Percentiles rank a stretch among this genome's conserved stretches.
Conservation (phyloP, 306 rosid genomes). For the Biancaea sappan region DNA sequence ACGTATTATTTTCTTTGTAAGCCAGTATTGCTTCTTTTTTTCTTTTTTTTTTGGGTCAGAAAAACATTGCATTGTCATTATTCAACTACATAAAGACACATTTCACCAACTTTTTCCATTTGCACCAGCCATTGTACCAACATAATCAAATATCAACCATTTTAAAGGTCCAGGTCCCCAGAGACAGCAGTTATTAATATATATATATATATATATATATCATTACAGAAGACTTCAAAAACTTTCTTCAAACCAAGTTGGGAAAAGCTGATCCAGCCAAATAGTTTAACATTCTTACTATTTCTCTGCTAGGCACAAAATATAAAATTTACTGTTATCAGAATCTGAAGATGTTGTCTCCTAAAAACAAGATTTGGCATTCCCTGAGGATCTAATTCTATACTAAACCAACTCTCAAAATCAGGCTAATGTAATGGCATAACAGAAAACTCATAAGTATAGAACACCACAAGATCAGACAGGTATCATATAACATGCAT, state of each 20-base stretch:
- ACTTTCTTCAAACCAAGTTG: not conserved
- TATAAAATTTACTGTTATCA: not conserved
- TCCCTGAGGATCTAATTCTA: conserved; percentile 16
- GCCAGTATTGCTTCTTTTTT: not conserved
- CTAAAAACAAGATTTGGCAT: not conserved
- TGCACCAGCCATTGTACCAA: not conserved
- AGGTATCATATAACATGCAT: conserved; percentile 26
- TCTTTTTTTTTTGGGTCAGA: not conserved
- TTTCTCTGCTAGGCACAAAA: not conserved
- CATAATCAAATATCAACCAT: not conserved
- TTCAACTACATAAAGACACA: not conserved
- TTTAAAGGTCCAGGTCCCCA: not conserved
- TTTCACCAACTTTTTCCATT: not conserved
- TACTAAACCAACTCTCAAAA: conserved; percentile 6
- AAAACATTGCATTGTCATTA: not conserved
- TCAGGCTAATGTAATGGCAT: not conserved
- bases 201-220: too few species aligned
- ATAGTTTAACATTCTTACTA: not conserved
- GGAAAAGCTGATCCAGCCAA: conserved; percentile 6
- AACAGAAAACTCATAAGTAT: not conserved
- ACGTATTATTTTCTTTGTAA: not conserved
- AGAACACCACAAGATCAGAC: not conserved
- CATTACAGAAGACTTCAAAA: too few species aligned
- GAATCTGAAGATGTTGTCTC: not conserved
- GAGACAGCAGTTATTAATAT: not conserved